Conservation (phyloP, 2,329 filamentous ascomycete species). For the Aspergillus ruber region DNA sequence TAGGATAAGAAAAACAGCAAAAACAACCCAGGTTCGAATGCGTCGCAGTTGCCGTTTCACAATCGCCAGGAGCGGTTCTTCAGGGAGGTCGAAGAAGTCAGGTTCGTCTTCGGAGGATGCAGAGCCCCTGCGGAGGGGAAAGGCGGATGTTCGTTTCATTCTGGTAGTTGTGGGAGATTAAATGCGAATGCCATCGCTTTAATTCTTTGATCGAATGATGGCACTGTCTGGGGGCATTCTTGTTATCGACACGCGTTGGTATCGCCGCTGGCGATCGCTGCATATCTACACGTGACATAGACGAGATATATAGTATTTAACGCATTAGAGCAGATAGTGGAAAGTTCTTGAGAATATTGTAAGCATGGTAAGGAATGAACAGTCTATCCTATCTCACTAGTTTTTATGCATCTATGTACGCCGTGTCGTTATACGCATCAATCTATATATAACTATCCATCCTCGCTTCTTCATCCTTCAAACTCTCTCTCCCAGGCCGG, state of each 20-base stretch:
- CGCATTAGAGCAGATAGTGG: no score
- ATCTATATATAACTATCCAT: no score
- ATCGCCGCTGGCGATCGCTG: neutral
- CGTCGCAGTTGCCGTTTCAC: conserved; percentile 26
- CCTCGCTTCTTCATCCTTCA: no score
- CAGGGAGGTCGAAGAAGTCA: conserved; percentile 33
- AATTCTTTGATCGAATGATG: neutral
- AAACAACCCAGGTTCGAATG: conserved; percentile 23
- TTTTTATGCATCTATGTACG: no score
- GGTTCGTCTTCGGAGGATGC: conserved; percentile 19
- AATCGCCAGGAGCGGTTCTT: conserved; percentile 23
- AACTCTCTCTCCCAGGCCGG: neutral
- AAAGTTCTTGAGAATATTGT: no score
- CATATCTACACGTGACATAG: no score
- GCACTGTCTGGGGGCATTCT: neutral
- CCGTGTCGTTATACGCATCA: no score
- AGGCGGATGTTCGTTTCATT: neutral
- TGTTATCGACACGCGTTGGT: neutral
- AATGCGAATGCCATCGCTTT: neutral
- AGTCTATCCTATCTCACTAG: no score
- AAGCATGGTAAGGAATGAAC: no score
- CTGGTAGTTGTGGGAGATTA: neutral
- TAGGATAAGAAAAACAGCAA: conserved; percentile 19
- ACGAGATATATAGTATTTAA: no score
- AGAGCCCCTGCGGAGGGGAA: conserved; percentile 25